These are phyloP conservation scores for Aspergillus sp. DNA, from an alignment of 2,329 filamentous ascomycete species.

Conservation along the genomic window DNA sequence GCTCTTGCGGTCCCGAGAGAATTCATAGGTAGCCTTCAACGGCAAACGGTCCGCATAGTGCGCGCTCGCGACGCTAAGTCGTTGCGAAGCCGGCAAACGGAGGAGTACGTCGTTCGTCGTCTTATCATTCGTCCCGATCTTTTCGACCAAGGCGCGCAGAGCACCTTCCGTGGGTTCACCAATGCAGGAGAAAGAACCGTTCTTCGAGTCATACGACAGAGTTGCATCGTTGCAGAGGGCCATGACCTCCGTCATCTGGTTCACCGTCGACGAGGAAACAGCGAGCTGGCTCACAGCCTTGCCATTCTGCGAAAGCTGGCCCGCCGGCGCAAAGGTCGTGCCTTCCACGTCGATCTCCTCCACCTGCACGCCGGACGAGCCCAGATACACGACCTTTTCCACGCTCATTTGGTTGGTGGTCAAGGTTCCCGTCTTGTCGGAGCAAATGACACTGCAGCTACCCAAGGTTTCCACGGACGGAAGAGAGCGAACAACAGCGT, in stretches of 20 bases:
- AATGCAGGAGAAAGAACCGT: constrained; percentile 66
- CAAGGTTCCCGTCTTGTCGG: constrained; percentile 95
- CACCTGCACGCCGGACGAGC: constrained; percentile 61
- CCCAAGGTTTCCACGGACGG: constrained; percentile 96
- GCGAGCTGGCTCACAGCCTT: constrained; percentile 61
- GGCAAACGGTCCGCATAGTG: constrained; percentile 71
- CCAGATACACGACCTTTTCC: constrained; percentile 80
- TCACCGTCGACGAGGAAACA: constrained; percentile 64
- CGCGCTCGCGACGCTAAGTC: constrained; percentile 72
- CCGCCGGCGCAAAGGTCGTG: constrained; percentile 81
- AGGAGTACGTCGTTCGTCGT: constrained; percentile 46
- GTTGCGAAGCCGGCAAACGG: constrained; percentile 46
- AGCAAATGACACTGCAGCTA: constrained; percentile 99
- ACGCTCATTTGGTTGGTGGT: constrained; percentile 99
- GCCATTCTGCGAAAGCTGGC: constrained; percentile 61
- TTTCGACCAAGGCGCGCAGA: constrained; percentile 82
- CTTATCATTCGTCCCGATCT: constrained; percentile 75
- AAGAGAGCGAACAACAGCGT: constrained; percentile 89
- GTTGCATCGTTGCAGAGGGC: constrained; percentile 83
- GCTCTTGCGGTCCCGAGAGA: constrained; percentile 95
- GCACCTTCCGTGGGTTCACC: constrained; percentile 95
- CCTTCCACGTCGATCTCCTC: constrained; percentile 86
- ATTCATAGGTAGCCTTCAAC: constrained; percentile 83
- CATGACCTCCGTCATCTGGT: constrained; percentile 63
- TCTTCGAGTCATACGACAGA: constrained; percentile 71